Evolutionary conservation across 371 early-diverging fungal genomes (phyloP).

Genomic region (Conidiobolus incongruus): DNA sequence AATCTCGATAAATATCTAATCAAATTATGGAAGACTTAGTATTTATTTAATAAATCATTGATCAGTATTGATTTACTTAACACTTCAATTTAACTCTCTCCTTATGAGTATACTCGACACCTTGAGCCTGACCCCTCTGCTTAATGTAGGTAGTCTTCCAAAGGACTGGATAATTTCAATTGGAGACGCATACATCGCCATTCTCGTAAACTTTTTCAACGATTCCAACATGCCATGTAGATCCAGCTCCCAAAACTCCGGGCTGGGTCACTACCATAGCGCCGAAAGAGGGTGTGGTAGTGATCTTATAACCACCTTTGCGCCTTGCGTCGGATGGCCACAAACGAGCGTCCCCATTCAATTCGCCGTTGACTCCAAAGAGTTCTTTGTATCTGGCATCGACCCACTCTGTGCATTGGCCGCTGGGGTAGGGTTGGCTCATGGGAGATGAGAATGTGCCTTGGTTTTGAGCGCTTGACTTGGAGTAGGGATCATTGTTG

Average conservation of each 20-base stretch:
- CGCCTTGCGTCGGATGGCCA: neutral
- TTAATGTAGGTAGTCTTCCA: neutral
- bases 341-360: constrained; percentile 1
- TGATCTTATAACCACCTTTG: neutral
- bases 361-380: constrained; percentile 1
- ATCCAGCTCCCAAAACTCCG: neutral
- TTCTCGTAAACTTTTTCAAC: too few species aligned
- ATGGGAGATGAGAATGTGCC: too few species aligned
- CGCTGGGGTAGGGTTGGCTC: neutral
- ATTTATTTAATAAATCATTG: too few species aligned
- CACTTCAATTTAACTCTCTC: too few species aligned
- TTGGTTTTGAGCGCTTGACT: too few species aligned
- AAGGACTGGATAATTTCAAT: neutral
- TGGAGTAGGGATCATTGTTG: too few species aligned
- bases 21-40: too few species aligned
- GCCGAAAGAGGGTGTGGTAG: neutral
- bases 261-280: neutral
- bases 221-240: neutral
- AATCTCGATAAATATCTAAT: too few species aligned
- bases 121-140: too few species aligned
- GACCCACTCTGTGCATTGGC: constrained; percentile 6
- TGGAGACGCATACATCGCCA: neutral
- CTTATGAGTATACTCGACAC: too few species aligned
- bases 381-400: constrained; percentile 5
- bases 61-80: too few species aligned